Base-by-base conservation (phyloP, 2,329 filamentous ascomycete genomes). In the Botrytis byssoidea region DNA sequence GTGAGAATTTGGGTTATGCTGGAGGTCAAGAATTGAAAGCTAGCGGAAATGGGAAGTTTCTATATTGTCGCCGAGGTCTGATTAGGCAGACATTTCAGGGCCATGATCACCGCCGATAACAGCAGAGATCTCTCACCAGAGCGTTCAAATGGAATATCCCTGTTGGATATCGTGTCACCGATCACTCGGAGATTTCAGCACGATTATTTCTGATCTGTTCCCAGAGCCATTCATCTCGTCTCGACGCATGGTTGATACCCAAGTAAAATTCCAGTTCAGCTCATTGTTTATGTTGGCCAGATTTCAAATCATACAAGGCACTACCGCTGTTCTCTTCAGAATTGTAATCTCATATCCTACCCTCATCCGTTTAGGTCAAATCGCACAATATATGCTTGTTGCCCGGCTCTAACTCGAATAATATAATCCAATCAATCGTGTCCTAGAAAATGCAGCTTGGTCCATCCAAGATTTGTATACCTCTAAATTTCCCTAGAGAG, bases 121-220 rank as follows among this genome's bases (percentile, higher is more conserved):
- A 4, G 25, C 14, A 25, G 0, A 51, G 4, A 12, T n/a, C 25
- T 10, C 0, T 5, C 25, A 5, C 10, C 9, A 3, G 25, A 12
- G 22, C 9, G 9, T 51, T 51, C 4, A 2, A 6, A n/a, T 14
- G 0, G 7, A 0, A 51, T 25, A 5, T 5, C 12, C 4, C 10
- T 7, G 25, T 25, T n/a, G 5, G 25, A 12, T 12, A 8, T 51
- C 25, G 22, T 51, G 48, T 4, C 5, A 14, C n/a, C 14, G 25
- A n/a, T 10, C 25, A 51, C 22, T 51, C 2, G 25, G 14, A n/a
- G 3, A 14, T n/a, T n/a, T 9, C 10, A 14, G 22, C 4, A 12
- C 10, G 22, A n/a, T 51, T 51, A 6, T 14, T 3, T 3, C 9
- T n/a, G 25, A n/a, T 51, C 25, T 48, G 8, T 51, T 14, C 25